Evolutionary conservation across 257 asterid species (phyloP).

Genomic region (Solanum sejunctum): DNA sequence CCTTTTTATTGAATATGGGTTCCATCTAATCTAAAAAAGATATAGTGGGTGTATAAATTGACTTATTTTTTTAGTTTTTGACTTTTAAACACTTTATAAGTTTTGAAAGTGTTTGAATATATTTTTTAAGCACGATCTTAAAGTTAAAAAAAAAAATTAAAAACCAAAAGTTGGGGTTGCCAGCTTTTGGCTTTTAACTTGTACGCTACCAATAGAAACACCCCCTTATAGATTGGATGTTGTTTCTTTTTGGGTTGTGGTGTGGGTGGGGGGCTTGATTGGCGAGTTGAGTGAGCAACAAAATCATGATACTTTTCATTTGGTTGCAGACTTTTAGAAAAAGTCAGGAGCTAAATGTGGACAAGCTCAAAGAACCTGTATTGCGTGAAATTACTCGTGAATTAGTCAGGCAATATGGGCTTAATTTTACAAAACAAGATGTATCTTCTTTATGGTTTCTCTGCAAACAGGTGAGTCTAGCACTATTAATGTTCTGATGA

Average conservation of each 20-base stretch:
- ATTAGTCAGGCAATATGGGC: constrained; percentile 53
- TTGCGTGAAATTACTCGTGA: constrained; percentile 51
- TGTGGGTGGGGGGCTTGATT: background rate
- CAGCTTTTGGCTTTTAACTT: too few relatives aligned
- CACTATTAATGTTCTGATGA: background rate
- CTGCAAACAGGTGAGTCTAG: constrained; percentile 68
- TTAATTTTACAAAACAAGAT: constrained; percentile 57
- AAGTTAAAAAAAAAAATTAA: too few relatives aligned
- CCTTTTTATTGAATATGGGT: background rate
- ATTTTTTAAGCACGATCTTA: too few relatives aligned
- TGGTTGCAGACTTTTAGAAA: constrained; percentile 56
- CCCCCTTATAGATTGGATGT: background rate
- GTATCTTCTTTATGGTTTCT: constrained; percentile 76
- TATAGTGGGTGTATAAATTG: too few relatives aligned
- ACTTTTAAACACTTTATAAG: too few relatives aligned
- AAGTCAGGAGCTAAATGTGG: constrained; percentile 76
- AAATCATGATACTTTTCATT: background rate
- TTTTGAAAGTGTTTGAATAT: too few relatives aligned
- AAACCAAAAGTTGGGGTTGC: too few relatives aligned
- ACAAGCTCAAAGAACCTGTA: constrained; percentile 68
- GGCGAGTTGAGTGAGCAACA: background rate
- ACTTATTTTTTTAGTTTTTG: too few relatives aligned
- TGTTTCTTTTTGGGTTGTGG: background rate
- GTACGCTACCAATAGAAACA: too few relatives aligned
- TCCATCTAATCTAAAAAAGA: background rate